Evolutionary conservation across 2,329 filamentous ascomycete species (phyloP).

Genomic region (Escovopsis weberi): DNA sequence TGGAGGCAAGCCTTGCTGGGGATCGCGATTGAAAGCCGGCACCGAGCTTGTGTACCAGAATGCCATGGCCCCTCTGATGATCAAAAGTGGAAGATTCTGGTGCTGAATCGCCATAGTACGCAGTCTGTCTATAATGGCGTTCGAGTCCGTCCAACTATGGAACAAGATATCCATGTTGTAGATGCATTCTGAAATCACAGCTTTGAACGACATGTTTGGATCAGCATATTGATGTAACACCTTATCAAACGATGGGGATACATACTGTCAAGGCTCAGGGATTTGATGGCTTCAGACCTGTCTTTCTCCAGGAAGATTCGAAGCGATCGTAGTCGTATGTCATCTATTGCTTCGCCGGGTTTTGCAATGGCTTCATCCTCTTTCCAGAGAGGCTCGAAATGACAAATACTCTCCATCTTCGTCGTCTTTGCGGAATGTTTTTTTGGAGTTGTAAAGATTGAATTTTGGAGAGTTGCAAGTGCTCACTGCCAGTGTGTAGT

Average conservation of each 20-base stretch:
- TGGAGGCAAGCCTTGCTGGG: conserved; percentile 5
- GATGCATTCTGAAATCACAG: conserved; percentile 4
- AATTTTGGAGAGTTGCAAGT: too few species aligned
- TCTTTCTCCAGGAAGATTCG: conserved; percentile 5
- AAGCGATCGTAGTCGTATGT: conserved; percentile 4
- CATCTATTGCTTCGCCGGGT: conserved; percentile 5
- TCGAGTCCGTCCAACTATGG: conserved; percentile 1
- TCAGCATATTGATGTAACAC: neutral
- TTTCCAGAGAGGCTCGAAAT: conserved; percentile 11
- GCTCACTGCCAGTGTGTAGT: too few species aligned
- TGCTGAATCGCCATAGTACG: neutral
- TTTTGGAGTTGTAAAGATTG: too few species aligned
- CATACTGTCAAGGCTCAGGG: conserved; percentile 1
- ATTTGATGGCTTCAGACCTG: neutral
- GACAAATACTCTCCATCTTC: conserved; percentile 12
- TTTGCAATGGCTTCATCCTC: conserved; percentile 5
- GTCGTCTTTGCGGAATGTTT: too few species aligned
- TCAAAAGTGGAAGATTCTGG: conserved; percentile 2
- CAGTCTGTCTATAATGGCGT: conserved; percentile 7
- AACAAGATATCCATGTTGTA: conserved; percentile 5
- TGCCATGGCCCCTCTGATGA: conserved; percentile 7
- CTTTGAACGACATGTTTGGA: conserved; percentile 3
- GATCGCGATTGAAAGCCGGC: conserved; percentile 6
- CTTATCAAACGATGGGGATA: neutral
- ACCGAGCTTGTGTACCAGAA: conserved; percentile 10